Conservation (phyloP, 2,329 filamentous ascomycete genomes). For the Microdochium bolleyi region DNA sequence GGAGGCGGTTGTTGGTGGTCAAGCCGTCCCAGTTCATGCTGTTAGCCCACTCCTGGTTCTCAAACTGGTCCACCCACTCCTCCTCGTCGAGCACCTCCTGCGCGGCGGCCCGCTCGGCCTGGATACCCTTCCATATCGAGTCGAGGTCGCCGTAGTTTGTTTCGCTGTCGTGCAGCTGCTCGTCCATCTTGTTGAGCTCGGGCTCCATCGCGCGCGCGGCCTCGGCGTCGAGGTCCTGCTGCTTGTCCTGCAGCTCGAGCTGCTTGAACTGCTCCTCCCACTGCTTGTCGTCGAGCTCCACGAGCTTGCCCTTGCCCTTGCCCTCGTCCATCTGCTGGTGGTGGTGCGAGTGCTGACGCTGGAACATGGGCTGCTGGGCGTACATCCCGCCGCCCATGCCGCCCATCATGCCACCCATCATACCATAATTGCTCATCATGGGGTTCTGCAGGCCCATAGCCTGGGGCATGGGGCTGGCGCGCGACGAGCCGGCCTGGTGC, state of each 20-base stretch:
- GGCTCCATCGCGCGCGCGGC: conserved; percentile 61
- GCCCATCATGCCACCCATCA: conserved; percentile 28
- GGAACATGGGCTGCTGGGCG: conserved; percentile 51
- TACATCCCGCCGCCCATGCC: conserved; percentile 47
- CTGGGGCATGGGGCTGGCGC: conserved; percentile 53
- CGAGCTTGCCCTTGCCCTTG: conserved; percentile 85
- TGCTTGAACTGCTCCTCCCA: conserved; percentile 97
- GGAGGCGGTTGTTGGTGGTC: conserved; percentile 24
- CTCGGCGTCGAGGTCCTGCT: conserved; percentile 50
- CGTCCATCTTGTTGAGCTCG: conserved; percentile 83
- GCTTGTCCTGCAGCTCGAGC: conserved; percentile 41
- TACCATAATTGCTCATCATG: conserved; percentile 43
- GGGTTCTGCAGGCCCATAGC: conserved; percentile 46
- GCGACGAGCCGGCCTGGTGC: conserved; percentile 40
- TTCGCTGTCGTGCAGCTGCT: conserved; percentile 54
- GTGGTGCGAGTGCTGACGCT: conserved; percentile 35
- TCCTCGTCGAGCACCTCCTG: conserved; percentile 60
- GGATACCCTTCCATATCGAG: conserved; percentile 76
- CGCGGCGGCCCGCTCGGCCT: conserved; percentile 65
- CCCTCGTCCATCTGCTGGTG: conserved; percentile 37
- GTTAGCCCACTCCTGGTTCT: conserved; percentile 71
- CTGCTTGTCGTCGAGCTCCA: conserved; percentile 86
- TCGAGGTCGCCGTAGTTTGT: conserved; percentile 82
- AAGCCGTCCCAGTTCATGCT: conserved; percentile 59
- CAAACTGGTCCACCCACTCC: conserved; percentile 57